Conservation (phyloP, 1,284 basidiomycete genomes). For the Austroboletus niveus region DNA sequence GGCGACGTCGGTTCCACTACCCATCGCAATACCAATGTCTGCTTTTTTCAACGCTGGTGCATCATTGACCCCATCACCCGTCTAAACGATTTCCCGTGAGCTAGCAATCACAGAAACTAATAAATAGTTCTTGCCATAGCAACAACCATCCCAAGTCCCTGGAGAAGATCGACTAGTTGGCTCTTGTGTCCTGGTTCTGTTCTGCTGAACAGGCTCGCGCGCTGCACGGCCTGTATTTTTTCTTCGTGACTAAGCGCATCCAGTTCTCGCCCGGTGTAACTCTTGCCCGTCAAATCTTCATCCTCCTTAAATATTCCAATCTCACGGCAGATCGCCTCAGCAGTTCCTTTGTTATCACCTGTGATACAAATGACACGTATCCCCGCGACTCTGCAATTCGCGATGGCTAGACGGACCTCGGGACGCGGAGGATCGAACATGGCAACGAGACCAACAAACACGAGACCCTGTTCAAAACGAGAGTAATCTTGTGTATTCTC, state of each 20-base stretch:
- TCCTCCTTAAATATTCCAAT: conserved; percentile 89
- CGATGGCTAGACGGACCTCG: conserved; percentile 86
- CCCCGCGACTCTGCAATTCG: conserved; percentile 89
- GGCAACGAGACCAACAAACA: conserved; percentile 93
- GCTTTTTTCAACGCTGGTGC: conserved; percentile 96
- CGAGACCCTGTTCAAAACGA: conserved; percentile 87
- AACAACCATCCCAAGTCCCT: conserved; percentile 90
- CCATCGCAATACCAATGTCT: conserved; percentile 99
- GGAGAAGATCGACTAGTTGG: conserved; percentile 93
- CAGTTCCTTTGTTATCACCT: conserved; percentile 97
- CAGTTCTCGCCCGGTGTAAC: conserved; percentile 91
- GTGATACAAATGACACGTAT: conserved; percentile 98
- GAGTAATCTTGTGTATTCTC: conserved; percentile 80
- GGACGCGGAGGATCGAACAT: conserved; percentile 99
- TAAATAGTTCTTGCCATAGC: conserved; percentile 75
- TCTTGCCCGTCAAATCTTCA: conserved; percentile 87
- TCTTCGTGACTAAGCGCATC: conserved; percentile 79
- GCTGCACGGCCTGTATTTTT: conserved; percentile 82
- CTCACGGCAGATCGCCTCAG: conserved; percentile 94
- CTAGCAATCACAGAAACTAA: conserved; percentile 2
- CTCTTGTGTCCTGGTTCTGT: conserved; percentile 97
- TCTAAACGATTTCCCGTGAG: conserved; percentile 44
- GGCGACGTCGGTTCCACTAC: conserved; percentile 97
- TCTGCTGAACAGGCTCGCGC: conserved; percentile 87
- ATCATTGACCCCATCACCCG: conserved; percentile 95